A percentile compares a stretch with the other conserved stretches of the same genome.
Conservation (phyloP, 1,284 basidiomycete species). For the Marasmius fiardii region DNA sequence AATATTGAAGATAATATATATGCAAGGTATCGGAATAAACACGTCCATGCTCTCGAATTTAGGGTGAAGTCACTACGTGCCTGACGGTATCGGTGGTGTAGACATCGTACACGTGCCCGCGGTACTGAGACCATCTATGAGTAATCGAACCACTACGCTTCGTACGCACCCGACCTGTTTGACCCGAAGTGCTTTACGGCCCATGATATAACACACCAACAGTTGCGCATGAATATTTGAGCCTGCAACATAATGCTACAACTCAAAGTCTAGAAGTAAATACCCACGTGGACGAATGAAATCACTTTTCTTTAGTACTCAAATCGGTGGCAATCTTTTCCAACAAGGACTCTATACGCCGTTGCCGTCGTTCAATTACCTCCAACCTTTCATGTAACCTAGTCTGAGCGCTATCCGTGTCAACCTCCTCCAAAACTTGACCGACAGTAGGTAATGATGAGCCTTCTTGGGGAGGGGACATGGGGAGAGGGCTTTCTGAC, state of each 20-base stretch:
- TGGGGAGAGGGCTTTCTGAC: constrained; percentile 16
- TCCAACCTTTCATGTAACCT: constrained; percentile 3
- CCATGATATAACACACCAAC: too few species aligned
- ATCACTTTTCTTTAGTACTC: not conserved
- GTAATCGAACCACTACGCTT: too few species aligned
- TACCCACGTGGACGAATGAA: not conserved
- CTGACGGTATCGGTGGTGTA: too few species aligned
- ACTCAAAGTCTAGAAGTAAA: not conserved
- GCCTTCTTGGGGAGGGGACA: constrained; percentile 4
- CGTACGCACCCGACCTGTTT: too few species aligned
- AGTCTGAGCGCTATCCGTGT: constrained; percentile 5
- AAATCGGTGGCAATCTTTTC: constrained; percentile 15
- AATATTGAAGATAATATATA: too few species aligned
- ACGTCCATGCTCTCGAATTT: too few species aligned
- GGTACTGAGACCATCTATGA: too few species aligned
- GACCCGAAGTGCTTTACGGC: too few species aligned
- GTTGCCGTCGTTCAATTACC: constrained; percentile 12
- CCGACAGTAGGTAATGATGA: constrained; percentile 10
- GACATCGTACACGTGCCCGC: too few species aligned
- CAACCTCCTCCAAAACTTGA: constrained; percentile 13
- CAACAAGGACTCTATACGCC: constrained; percentile 13
- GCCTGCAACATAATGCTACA: not conserved
- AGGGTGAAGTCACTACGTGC: too few species aligned
- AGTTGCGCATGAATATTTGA: too few species aligned
- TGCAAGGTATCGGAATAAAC: too few species aligned